Evolutionary conservation across 805 yeast genomes (phyloP), one percentile per base, ranked within the genome.

Genomic region (Saccharomycopsis malanga): DNA sequence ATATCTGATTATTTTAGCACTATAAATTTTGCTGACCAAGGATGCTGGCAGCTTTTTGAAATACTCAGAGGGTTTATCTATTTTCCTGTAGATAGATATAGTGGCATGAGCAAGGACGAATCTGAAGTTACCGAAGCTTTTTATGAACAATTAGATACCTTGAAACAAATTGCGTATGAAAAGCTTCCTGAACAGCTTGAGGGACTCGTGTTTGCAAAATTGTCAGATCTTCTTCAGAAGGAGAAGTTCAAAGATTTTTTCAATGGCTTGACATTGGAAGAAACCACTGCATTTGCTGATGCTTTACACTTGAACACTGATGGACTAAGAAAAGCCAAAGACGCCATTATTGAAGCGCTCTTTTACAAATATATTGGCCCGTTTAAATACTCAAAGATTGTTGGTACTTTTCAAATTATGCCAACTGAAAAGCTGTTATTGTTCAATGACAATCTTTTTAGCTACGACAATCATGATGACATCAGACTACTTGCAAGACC

Each of bases 71-170:
- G 58, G 34, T 59, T 56, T 29, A 44, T 65, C 6, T 53, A 63
- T 49, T 68, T 61, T 52, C 72, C 73, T 4, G 54, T 71, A 10
- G 63, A 69, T 47, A 74, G 69, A 41, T 59, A 64, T 30, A 4
- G 17, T 18, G 50, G 40, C 20, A 34, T 29, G 3, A 21, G 32
- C 7, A 14, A 35, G n/a, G 6, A 30, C 7, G 35, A 25, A n/a
- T 17, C 4, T 6, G 22, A 12, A 6, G 20, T n/a, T 21, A 9
- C 7, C 3, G 15, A 22, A 6, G 6, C 6, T 9, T n/a, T n/a
- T 5, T n/a, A 32, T n/a, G 6, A 6, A 18, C 17, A 7, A n/a
- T 10, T 42, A 9, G 45, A 21, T 10, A 21, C 15, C 4, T 23
- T 42, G 12, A 32, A 34, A 17, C 14, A 9, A 5, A 18, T n/a